A percentile compares a stretch with the other conserved stretches of the same genome.
Evolutionary conservation across 441 rosid species (phyloP).

Genomic region (Hura crepitans): DNA sequence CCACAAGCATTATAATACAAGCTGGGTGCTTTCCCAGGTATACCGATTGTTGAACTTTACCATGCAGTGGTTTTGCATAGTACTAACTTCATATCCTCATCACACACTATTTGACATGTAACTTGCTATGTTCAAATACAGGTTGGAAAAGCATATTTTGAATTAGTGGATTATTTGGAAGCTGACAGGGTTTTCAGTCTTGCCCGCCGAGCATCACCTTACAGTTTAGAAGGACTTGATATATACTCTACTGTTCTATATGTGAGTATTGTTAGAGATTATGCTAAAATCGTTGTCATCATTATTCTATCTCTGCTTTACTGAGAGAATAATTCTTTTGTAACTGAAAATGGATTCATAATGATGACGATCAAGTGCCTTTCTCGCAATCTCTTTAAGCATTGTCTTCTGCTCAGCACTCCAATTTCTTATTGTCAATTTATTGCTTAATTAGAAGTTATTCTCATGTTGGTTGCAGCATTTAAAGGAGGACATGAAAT

Average conservation of each 20-base stretch:
- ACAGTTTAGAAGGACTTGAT: constrained; percentile 95
- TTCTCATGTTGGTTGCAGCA: constrained; percentile 50
- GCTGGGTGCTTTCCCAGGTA: constrained; percentile 99
- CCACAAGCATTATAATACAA: constrained; percentile 78
- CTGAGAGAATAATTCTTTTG: background rate
- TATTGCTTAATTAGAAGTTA: constrained; percentile 16
- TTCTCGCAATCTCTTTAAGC: background rate
- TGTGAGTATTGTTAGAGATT: constrained; percentile 47
- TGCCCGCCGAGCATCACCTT: constrained; percentile 74
- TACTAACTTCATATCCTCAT: background rate
- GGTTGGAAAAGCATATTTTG: constrained; percentile 92
- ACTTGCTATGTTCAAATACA: constrained; percentile 32
- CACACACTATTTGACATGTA: constrained; percentile 13
- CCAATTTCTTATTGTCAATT: constrained; percentile 13
- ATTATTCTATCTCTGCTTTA: background rate
- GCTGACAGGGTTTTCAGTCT: constrained; percentile 82
- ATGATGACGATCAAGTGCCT: background rate
- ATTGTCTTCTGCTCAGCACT: background rate
- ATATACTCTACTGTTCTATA: constrained; percentile 88
- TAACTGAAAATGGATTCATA: background rate
- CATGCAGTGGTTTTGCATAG: background rate
- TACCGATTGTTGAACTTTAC: constrained; percentile 2
- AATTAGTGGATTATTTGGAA: constrained; percentile 86
- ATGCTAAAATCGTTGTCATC: background rate
- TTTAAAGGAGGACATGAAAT: constrained; percentile 96